Evolutionary conservation across 2,329 filamentous ascomycete species (phyloP).

Genomic region (Elsinoe ampelina): DNA sequence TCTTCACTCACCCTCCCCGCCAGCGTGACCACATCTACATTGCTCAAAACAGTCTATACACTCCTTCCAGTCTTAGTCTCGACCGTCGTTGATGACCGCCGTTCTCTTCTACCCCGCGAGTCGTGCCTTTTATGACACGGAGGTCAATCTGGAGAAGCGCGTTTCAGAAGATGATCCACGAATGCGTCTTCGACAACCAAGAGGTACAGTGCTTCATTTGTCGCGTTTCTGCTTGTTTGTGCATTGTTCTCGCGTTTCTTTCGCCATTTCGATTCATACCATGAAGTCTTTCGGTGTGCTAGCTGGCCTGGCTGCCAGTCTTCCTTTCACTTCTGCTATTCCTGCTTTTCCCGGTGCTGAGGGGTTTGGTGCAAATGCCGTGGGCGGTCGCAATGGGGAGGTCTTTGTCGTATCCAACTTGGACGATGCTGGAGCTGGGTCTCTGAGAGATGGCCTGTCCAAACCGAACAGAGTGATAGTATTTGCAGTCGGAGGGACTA

Average conservation of each 20-base stretch:
- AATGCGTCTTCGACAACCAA: neutral
- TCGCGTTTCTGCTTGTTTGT: neutral
- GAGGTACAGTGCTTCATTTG: neutral
- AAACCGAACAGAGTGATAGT: neutral
- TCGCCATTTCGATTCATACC: neutral
- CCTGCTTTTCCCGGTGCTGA: slow-evolving; percentile 3
- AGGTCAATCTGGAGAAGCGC: neutral
- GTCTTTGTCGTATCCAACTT: slow-evolving; percentile 3
- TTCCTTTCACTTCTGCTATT: slow-evolving; percentile 6
- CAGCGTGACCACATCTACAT: no score
- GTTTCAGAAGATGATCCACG: slow-evolving; percentile 11
- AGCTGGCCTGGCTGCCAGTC: slow-evolving; percentile 6
- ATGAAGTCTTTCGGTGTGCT: slow-evolving; percentile 8
- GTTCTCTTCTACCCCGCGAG: neutral
- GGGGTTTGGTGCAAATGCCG: slow-evolving; percentile 4
- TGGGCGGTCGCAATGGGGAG: slow-evolving; percentile 1
- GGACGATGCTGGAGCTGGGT: slow-evolving; percentile 2
- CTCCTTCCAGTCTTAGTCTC: no score
- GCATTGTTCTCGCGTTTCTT: neutral
- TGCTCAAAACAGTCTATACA: no score
- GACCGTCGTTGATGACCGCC: neutral
- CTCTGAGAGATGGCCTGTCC: slow-evolving; percentile 2
- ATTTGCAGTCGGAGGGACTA: slow-evolving; percentile 1
- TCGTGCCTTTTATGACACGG: slow-evolving; percentile 8
- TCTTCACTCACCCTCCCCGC: no score